phyloP scores from a whole-genome alignment of 2,329 filamentous ascomycete species.

The Sordariomycetes sp. region DNA sequence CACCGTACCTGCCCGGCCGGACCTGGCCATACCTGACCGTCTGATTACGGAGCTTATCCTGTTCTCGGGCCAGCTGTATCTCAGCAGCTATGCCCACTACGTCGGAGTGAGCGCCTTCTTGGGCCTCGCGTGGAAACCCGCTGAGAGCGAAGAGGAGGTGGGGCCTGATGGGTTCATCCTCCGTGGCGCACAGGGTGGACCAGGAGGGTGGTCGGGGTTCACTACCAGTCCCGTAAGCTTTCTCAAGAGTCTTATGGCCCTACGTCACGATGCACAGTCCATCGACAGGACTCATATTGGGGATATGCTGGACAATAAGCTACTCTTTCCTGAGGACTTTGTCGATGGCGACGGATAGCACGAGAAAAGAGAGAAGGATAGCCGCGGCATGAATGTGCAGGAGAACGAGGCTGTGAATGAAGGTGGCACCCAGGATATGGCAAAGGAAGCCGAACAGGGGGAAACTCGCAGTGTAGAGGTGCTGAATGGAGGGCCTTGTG shows the following conservation, averaged over 20 bases:
- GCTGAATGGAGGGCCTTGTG: too few species aligned
- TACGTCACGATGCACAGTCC: slow-evolving; percentile 22
- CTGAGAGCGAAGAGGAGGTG: slow-evolving; percentile 10
- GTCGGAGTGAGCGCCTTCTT: slow-evolving; percentile 36
- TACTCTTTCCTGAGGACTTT: too few species aligned
- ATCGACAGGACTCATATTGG: slow-evolving; percentile 32
- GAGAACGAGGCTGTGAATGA: too few species aligned
- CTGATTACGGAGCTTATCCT: slow-evolving; percentile 42
- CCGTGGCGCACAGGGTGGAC: neutral
- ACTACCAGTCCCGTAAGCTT: slow-evolving; percentile 23
- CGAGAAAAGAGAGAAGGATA: too few species aligned
- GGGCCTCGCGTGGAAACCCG: slow-evolving; percentile 26
- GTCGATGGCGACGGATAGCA: too few species aligned
- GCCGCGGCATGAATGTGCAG: too few species aligned
- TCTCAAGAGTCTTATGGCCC: slow-evolving; percentile 21
- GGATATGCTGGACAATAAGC: slow-evolving; percentile 18
- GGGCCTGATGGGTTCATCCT: slow-evolving; percentile 23
- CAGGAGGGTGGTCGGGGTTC: slow-evolving; percentile 14
- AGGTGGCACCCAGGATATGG: too few species aligned
- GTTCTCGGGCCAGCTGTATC: slow-evolving; percentile 59
- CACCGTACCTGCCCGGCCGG: slow-evolving; percentile 16
- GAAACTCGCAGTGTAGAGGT: too few species aligned
- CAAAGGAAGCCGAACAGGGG: too few species aligned
- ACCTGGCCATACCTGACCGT: slow-evolving; percentile 7
- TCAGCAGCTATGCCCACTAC: slow-evolving; percentile 45